Percentiles rank a stretch among this genome's conserved stretches.
Conservation (phyloP, 345 rosid genomes). For the Hibiscus tridactylites region DNA sequence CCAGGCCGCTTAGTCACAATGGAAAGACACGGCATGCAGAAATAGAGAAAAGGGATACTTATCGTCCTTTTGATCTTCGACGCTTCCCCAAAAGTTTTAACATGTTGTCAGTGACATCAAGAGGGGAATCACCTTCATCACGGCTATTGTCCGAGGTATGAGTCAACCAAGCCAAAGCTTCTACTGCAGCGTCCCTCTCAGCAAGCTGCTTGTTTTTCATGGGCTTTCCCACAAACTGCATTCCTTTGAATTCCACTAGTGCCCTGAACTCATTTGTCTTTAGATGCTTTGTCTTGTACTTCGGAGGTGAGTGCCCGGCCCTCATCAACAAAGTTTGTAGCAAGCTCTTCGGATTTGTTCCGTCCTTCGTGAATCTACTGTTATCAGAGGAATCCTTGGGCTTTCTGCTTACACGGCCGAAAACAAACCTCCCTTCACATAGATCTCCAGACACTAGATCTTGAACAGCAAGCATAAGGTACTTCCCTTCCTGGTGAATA, state of each 20-base stretch:
- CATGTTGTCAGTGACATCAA: constrained; percentile 93
- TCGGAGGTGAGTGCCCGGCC: constrained; percentile 97
- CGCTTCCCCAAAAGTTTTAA: constrained; percentile 80
- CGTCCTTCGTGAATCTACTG: constrained; percentile 60
- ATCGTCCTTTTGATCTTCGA: constrained; percentile 40
- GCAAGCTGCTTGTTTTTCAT: constrained; percentile 86
- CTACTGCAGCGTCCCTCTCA: constrained; percentile 92
- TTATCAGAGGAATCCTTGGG: constrained; percentile 41
- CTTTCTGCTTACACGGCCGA: constrained; percentile 72
- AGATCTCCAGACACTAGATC: constrained; percentile 88
- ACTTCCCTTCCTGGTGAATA: constrained; percentile 81
- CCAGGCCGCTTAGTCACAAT: not conserved
- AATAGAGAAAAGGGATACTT: not conserved
- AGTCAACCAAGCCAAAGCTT: constrained; percentile 94
- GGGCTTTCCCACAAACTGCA: constrained; percentile 97
- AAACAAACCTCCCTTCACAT: constrained; percentile 94
- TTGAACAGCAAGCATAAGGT: constrained; percentile 83
- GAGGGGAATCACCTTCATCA: constrained; percentile 40
- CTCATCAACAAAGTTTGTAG: constrained; percentile 89
- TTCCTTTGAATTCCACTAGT: constrained; percentile 89
- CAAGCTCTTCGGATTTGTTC: constrained; percentile 90
- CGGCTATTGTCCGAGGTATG: constrained; percentile 51
- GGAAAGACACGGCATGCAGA: not conserved
- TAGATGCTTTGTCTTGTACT: constrained; percentile 87
- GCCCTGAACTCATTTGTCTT: constrained; percentile 91